Percentiles rank a stretch among this genome's conserved stretches.
Evolutionary conservation across 163 green algal genomes (phyloP).

Genomic region (Coccomyxa subellipsoidea): DNA sequence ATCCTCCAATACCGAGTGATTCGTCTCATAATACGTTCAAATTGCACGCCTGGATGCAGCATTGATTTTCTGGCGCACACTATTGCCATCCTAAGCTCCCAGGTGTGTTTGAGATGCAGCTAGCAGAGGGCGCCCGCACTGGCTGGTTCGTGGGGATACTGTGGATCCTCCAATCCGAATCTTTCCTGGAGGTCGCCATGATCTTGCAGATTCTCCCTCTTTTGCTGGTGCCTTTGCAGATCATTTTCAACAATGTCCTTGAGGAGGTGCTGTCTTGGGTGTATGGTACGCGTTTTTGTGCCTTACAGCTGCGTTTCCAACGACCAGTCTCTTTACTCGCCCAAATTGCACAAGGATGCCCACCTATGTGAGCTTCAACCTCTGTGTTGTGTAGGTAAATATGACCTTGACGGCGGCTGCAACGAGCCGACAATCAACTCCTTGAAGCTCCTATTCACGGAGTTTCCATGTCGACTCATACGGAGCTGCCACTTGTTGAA

Average conservation of each 20-base stretch:
- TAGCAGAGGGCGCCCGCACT: too few relatives aligned
- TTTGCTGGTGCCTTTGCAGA: neutral
- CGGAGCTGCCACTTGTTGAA: too few relatives aligned
- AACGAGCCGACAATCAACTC: neutral
- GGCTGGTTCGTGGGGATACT: neutral
- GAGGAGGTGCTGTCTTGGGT: neutral
- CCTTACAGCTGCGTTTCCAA: neutral
- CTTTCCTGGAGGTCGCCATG: neutral
- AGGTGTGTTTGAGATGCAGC: too few relatives aligned
- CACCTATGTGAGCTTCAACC: neutral
- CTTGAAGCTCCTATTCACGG: too few relatives aligned
- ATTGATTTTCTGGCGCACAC: too few relatives aligned
- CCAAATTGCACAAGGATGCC: neutral
- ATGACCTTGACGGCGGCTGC: neutral
- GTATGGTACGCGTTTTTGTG: neutral
- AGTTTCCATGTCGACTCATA: too few relatives aligned
- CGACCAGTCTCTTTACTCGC: neutral
- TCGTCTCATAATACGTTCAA: too few relatives aligned
- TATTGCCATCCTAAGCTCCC: too few relatives aligned
- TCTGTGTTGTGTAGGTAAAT: neutral
- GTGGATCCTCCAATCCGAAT: neutral
- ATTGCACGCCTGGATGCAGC: too few relatives aligned
- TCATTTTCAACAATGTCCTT: constrained; percentile 3
- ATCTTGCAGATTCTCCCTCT: neutral
- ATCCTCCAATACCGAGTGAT: too few relatives aligned